A percentile compares a stretch with the other conserved stretches of the same genome.
phyloP scores from a whole-genome alignment of 2,329 filamentous ascomycete species.

The Neoscytalidium dimidiatum region DNA sequence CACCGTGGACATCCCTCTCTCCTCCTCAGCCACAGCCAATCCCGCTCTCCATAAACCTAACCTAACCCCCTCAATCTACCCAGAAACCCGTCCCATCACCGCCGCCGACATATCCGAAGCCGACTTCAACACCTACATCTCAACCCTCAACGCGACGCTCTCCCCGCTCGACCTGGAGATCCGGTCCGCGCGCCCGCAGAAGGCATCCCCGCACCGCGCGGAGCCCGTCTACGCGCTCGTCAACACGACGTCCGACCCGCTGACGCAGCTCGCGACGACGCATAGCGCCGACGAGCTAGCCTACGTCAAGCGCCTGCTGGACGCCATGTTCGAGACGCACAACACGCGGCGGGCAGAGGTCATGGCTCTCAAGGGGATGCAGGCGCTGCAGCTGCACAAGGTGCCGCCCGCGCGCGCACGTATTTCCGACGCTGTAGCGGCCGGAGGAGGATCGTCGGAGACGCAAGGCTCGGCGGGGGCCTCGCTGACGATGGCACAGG shows the following conservation, averaged over 20 bases:
- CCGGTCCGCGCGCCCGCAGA: constrained; percentile 71
- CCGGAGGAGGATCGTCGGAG: constrained; percentile 37
- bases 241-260: constrained; percentile 80
- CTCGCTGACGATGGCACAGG: constrained; percentile 72
- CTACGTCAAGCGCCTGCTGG: constrained; percentile 84
- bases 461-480: constrained; percentile 24
- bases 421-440: constrained; percentile 35
- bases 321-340: constrained; percentile 87
- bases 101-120: constrained; percentile 67
- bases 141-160: constrained; percentile 69
- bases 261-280: constrained; percentile 84
- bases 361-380: constrained; percentile 77
- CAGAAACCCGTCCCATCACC: constrained; percentile 43
- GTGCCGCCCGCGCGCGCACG: constrained; percentile 37
- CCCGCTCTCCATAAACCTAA: not conserved
- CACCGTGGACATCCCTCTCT: too few species aligned
- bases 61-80: not conserved
- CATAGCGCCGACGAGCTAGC: constrained; percentile 82
- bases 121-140: constrained; percentile 69
- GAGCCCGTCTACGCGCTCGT: constrained; percentile 78
- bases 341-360: constrained; percentile 80
- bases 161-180: constrained; percentile 87
- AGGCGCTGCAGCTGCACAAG: constrained; percentile 71
- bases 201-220: constrained; percentile 32
- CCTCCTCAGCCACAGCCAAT: not conserved